These are phyloP conservation scores for Stipa capillata DNA, from an alignment of 176 grass and related monocot species.

Conservation along the genomic window DNA sequence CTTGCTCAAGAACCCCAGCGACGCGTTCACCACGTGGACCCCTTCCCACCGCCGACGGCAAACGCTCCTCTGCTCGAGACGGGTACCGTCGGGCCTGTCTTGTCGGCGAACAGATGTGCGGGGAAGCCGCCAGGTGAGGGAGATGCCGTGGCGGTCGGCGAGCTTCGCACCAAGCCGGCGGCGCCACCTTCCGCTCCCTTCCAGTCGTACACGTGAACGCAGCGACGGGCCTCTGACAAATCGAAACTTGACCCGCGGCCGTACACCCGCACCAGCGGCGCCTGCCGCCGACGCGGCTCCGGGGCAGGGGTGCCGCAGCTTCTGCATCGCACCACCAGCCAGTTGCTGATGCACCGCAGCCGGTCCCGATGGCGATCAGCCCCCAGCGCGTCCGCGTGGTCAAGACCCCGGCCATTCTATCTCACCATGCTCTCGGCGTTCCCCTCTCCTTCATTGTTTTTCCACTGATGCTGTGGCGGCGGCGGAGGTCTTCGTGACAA, in stretches of 20 bases:
- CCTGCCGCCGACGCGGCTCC: constrained; percentile 29
- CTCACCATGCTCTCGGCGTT: constrained; percentile 5
- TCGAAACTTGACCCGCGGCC: constrained; percentile 90
- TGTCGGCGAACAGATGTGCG: constrained; percentile 65
- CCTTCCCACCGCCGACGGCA: constrained; percentile 42
- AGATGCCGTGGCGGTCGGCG: constrained; percentile 76
- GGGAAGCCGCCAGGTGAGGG: constrained; percentile 66
- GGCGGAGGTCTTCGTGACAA: constrained; percentile 7
- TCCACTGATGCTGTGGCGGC: background rate
- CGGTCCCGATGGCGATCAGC: constrained; percentile 59
- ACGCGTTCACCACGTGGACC: constrained; percentile 70
- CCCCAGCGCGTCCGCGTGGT: constrained; percentile 79
- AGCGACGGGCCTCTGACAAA: constrained; percentile 54
- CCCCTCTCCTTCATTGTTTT: background rate
- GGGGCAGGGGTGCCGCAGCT: constrained; percentile 60
- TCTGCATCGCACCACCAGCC: constrained; percentile 78
- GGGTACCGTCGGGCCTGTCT: constrained; percentile 46
- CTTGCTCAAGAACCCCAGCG: constrained; percentile 74
- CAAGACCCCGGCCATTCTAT: constrained; percentile 75
- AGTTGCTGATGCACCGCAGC: constrained; percentile 83
- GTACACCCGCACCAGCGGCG: constrained; percentile 58
- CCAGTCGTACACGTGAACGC: constrained; percentile 91
- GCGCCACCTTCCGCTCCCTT: constrained; percentile 70
- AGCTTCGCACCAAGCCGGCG: constrained; percentile 78
- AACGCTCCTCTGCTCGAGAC: constrained; percentile 33